Evolutionary conservation across 768 basidiomycete genomes (phyloP), one percentile per base, ranked within the genome.

Genomic region (Tephrocybe sp.): DNA sequence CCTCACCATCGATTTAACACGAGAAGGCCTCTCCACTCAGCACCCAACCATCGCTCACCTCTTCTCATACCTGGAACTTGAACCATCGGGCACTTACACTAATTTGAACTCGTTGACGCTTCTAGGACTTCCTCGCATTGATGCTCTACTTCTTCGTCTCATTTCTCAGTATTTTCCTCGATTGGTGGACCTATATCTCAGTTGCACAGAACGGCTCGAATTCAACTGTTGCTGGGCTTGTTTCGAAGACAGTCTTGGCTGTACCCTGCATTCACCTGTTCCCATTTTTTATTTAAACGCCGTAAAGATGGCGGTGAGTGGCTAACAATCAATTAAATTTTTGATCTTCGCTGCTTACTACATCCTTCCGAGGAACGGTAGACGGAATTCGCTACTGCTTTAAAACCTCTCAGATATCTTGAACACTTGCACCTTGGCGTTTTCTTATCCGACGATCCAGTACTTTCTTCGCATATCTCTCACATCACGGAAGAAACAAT

Each of bases 231-330:
- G 86, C 61, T 80, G 79, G 74, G 57, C 60, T 38, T 88, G 86
- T 61, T 80, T 80, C 51, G 81, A 82, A 64, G 84, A 85, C 36
- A 82, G 78, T 41, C 67, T 80, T 21, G 72, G 67, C 8, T 70
- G 73, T 42, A 72, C 74, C 21, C 51, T 74, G 3, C 84, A 88
- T 63, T 88, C 85, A 6, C 85, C 86, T 0, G 70, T 88, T 47
- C 79, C 79, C 5, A 75, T 78, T 15, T 60, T 73, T 22, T 83
- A 72, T 56, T 46, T 62, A 13, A 68, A 72, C 22, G 71, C 67
- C 7, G 57, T 65, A 39, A 62, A 65, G 11, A 67, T 88, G 49
- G 75, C 78, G 45, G 87, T 88, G 64, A 62, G 83, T 34, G 68
- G 44, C 45, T 3, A 38, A 24, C 34, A 13, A n/a, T 18, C 7